Percentiles rank a stretch among this genome's conserved stretches.
Conservation (phyloP, 2,329 filamentous ascomycete genomes). For the Penicillium fuscoglaucum region DNA sequence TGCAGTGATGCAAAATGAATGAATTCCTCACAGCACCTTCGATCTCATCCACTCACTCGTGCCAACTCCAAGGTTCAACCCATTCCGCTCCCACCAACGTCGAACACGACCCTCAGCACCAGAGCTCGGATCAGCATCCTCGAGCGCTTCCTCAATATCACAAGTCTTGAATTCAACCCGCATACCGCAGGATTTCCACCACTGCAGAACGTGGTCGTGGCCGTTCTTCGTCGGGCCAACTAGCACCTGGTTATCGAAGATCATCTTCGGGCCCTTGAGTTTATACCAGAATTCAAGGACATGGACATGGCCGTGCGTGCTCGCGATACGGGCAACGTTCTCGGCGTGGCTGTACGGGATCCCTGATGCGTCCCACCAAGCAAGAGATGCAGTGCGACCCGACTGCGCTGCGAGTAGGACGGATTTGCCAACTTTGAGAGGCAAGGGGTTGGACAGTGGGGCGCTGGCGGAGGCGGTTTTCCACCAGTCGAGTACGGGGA, state of each 20-base stretch:
- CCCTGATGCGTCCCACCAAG: slow-evolving; percentile 84
- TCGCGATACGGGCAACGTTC: slow-evolving; percentile 78
- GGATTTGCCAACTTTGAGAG: slow-evolving; percentile 78
- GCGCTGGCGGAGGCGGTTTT: slow-evolving; percentile 65
- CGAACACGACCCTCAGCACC: slow-evolving; percentile 70
- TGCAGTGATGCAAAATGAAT: slow-evolving; percentile 4
- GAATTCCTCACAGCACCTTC: slow-evolving; percentile 60
- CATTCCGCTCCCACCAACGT: slow-evolving; percentile 85
- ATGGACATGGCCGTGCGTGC: slow-evolving; percentile 77
- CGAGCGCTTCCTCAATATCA: slow-evolving; percentile 90
- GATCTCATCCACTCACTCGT: slow-evolving; percentile 90
- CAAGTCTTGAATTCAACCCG: slow-evolving; percentile 91
- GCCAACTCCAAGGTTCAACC: slow-evolving; percentile 74
- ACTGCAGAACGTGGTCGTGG: slow-evolving; percentile 80
- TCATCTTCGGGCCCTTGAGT: slow-evolving; percentile 71
- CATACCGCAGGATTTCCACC: slow-evolving; percentile 77
- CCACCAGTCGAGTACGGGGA: slow-evolving; percentile 94
- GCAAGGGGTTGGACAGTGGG: slow-evolving; percentile 52
- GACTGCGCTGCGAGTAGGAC: slow-evolving; percentile 82
- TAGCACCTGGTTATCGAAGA: slow-evolving; percentile 79
- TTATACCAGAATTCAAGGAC: slow-evolving; percentile 82
- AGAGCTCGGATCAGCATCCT: slow-evolving; percentile 69
- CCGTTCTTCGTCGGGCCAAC: slow-evolving; percentile 86
- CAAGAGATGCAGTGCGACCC: slow-evolving; percentile 72
- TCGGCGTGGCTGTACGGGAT: slow-evolving; percentile 80